These are phyloP conservation scores for Nigrograna mackinnonii DNA, from an alignment of 2,329 filamentous ascomycete genomes.

Conservation along the genomic window DNA sequence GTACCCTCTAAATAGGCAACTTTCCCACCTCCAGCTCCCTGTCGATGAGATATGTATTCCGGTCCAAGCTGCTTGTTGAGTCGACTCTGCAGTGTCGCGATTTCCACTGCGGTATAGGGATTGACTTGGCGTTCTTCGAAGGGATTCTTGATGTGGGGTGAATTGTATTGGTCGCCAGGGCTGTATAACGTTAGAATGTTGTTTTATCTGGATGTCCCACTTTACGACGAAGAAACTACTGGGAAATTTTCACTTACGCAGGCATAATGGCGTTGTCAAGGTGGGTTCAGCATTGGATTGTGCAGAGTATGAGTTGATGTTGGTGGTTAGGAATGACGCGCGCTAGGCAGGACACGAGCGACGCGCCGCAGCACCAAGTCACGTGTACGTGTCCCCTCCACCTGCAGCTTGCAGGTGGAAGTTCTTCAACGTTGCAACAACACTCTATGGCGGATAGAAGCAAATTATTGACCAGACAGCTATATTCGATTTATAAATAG, in stretches of 20 bases:
- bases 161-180: conserved; percentile 42
- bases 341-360: conserved; percentile 21
- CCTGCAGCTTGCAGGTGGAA: no score
- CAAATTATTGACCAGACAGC: no score
- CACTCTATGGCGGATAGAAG: no score
- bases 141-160: conserved; percentile 64
- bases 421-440: no score
- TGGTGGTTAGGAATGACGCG: conserved; percentile 36
- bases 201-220: no score
- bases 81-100: conserved; percentile 82
- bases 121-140: conserved; percentile 79
- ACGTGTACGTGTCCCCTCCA: conserved; percentile 9
- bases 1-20: conserved; percentile 96
- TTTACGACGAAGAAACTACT: neutral
- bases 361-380: conserved; percentile 13
- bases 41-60: conserved; percentile 88
- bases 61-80: conserved; percentile 93
- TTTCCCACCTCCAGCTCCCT: conserved; percentile 80
- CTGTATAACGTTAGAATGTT: conserved; percentile 17
- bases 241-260: conserved; percentile 27
- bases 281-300: conserved; percentile 26
- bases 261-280: conserved; percentile 31
- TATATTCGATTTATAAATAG: no score
- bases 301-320: conserved; percentile 17
- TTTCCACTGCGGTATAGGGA: conserved; percentile 86